phyloP scores from a whole-genome alignment of 2,329 filamentous ascomycete genomes.

The Epichloe elymi region DNA sequence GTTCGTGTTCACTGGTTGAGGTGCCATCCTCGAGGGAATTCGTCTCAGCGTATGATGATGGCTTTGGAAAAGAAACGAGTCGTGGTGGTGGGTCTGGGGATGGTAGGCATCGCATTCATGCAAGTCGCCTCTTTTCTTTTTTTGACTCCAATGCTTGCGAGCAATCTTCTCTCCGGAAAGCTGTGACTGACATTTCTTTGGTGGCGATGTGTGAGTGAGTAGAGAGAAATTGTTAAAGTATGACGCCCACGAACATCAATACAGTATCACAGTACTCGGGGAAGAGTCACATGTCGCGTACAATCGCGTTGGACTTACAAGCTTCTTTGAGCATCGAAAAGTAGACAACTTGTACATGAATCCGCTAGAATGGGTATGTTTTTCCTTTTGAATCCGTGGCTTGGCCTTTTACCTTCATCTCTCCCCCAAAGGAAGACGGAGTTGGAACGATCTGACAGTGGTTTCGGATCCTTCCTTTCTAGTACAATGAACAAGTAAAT shows the following conservation, averaged over 20 bases:
- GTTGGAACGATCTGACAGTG: not conserved
- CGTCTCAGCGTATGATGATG: not conserved
- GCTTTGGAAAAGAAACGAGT: slow-evolving; percentile 40
- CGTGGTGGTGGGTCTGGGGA: slow-evolving; percentile 77
- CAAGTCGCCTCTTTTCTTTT: slow-evolving; percentile 30
- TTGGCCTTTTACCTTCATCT: not conserved
- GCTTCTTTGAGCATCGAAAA: slow-evolving; percentile 75
- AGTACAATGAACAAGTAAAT: slow-evolving; percentile 56
- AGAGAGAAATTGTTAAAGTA: slow-evolving; percentile 85
- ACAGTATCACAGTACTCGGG: slow-evolving; percentile 72
- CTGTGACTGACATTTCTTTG: not conserved
- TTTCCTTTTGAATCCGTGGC: not conserved
- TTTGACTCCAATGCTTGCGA: not conserved
- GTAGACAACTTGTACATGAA: slow-evolving; percentile 86
- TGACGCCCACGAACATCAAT: slow-evolving; percentile 61
- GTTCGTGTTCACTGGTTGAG: too few relatives aligned
- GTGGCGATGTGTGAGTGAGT: not conserved
- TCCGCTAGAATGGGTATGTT: slow-evolving; percentile 60
- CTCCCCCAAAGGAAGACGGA: not conserved
- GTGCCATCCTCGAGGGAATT: too few relatives aligned
- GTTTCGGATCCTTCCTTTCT: not conserved
- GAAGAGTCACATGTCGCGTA: slow-evolving; percentile 83
- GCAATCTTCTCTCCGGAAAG: not conserved
- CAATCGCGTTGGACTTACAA: slow-evolving; percentile 79
- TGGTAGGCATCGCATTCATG: slow-evolving; percentile 87